Conservation (phyloP, 1,284 basidiomycete species). For the Xerocomus cyaneibrunnescens region DNA sequence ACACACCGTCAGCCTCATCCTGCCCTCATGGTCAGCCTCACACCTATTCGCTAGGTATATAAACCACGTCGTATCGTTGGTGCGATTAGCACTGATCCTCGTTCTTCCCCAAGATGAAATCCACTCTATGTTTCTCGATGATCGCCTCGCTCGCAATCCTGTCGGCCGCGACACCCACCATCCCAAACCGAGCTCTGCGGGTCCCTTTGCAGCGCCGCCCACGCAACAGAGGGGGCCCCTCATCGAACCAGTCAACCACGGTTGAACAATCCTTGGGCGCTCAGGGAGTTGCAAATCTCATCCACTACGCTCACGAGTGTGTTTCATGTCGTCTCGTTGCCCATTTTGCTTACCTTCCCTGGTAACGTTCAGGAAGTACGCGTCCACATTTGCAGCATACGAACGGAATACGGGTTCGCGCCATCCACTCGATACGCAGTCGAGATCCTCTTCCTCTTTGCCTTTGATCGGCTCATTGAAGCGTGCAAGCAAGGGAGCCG, state of each 20-base stretch:
- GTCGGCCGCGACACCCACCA: conserved; percentile 10
- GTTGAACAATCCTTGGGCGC: neutral
- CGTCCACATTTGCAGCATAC: conserved; percentile 36
- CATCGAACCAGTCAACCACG: neutral
- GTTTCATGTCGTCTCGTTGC: neutral
- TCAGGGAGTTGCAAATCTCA: neutral
- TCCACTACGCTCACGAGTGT: conserved; percentile 11
- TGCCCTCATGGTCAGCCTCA: conserved; percentile 15
- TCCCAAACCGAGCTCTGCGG: conserved; percentile 6
- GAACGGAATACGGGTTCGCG: conserved; percentile 39
- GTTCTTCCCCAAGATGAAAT: conserved; percentile 10
- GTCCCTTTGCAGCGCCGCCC: conserved; percentile 15
- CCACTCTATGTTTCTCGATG: neutral
- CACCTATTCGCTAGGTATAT: conserved; percentile 10
- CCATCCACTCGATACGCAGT: conserved; percentile 31
- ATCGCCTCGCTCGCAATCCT: conserved; percentile 1
- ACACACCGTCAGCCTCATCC: conserved; percentile 22
- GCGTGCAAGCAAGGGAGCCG: conserved; percentile 7
- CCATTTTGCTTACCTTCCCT: neutral
- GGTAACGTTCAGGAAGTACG: conserved; percentile 33
- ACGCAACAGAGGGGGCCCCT: neutral
- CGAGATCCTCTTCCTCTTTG: neutral
- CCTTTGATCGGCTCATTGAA: neutral
- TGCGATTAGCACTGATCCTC: neutral
- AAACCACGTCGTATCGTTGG: neutral